These are phyloP conservation scores for Dactylellina sp. DNA, from an alignment of 2,329 filamentous ascomycete genomes.

Conservation along the genomic window DNA sequence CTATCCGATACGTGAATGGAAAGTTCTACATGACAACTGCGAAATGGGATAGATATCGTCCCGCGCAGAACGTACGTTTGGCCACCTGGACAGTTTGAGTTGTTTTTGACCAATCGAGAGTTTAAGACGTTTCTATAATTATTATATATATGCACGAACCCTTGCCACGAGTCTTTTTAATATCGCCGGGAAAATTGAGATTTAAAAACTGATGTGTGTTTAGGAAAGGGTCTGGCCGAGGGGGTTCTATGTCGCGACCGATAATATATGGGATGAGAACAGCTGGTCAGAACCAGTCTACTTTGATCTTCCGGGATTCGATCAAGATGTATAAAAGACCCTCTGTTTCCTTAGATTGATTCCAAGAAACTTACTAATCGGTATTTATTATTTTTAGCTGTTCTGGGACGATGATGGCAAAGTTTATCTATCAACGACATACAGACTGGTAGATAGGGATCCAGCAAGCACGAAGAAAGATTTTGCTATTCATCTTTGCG, in stretches of 20 bases:
- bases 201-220: conserved; percentile 49
- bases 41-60: conserved; percentile 53
- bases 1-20: conserved; percentile 65
- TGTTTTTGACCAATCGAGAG: conserved; percentile 37
- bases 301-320: conserved; percentile 66
- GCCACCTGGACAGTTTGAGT: background rate
- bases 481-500: conserved; percentile 68
- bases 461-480: conserved; percentile 50
- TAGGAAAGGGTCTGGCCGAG: conserved; percentile 63
- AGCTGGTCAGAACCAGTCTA: conserved; percentile 70
- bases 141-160: conserved; percentile 22
- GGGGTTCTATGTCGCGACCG: conserved; percentile 70
- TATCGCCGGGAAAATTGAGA: conserved; percentile 52
- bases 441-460: conserved; percentile 61
- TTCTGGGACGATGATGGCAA: conserved; percentile 67
- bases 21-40: conserved; percentile 55
- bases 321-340: conserved; percentile 62
- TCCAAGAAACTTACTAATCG: conserved; percentile 6
- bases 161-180: conserved; percentile 42
- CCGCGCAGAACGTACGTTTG: conserved; percentile 47
- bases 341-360: conserved; percentile 10
- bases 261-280: conserved; percentile 68
- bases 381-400: conserved; percentile 61
- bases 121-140: conserved; percentile 47
- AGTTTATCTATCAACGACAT: conserved; percentile 68